Evolutionary conservation across 805 yeast genomes (phyloP).

Genomic region (Kazachstania viticola): DNA sequence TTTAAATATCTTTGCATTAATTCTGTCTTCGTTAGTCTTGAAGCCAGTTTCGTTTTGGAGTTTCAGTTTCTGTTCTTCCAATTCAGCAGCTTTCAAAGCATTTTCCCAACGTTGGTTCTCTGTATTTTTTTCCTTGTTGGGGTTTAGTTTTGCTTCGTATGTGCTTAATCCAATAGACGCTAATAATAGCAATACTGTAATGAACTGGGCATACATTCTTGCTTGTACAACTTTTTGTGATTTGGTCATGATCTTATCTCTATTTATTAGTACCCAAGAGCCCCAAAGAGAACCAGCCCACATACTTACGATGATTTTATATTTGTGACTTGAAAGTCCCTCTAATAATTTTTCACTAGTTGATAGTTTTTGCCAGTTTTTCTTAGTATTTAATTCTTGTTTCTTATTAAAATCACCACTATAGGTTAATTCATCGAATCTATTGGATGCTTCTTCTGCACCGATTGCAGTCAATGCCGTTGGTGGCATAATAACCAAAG

Average conservation of each 20-base stretch:
- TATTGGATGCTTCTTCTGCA: slow-evolving; percentile 62
- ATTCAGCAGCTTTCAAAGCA: slow-evolving; percentile 32
- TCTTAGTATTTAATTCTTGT: slow-evolving; percentile 34
- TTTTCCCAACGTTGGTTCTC: slow-evolving; percentile 37
- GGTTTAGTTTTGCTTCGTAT: slow-evolving; percentile 48
- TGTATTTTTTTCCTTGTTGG: slow-evolving; percentile 26
- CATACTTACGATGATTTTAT: slow-evolving; percentile 53
- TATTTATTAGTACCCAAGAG: slow-evolving; percentile 62
- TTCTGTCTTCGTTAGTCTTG: slow-evolving; percentile 27
- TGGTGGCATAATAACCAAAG: slow-evolving; percentile 58
- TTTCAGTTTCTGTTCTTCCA: slow-evolving; percentile 15
- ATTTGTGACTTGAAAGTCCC: slow-evolving; percentile 43
- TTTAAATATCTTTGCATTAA: slow-evolving; percentile 28
- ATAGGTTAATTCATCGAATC: slow-evolving; percentile 53
- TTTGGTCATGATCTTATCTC: slow-evolving; percentile 61
- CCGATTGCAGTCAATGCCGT: slow-evolving; percentile 46
- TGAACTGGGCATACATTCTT: slow-evolving; percentile 82
- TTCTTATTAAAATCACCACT: slow-evolving; percentile 32
- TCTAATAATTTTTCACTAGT: slow-evolving; percentile 39
- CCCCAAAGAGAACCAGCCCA: slow-evolving; percentile 80
- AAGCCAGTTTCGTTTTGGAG: slow-evolving; percentile 8
- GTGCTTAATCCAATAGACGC: slow-evolving; percentile 57
- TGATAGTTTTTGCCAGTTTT: slow-evolving; percentile 42
- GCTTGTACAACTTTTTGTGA: slow-evolving; percentile 80
- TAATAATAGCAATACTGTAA: slow-evolving; percentile 59